Evolutionary conservation across 164 flowering plant species (phyloP).

Genomic region (Hamamelis virginiana): DNA sequence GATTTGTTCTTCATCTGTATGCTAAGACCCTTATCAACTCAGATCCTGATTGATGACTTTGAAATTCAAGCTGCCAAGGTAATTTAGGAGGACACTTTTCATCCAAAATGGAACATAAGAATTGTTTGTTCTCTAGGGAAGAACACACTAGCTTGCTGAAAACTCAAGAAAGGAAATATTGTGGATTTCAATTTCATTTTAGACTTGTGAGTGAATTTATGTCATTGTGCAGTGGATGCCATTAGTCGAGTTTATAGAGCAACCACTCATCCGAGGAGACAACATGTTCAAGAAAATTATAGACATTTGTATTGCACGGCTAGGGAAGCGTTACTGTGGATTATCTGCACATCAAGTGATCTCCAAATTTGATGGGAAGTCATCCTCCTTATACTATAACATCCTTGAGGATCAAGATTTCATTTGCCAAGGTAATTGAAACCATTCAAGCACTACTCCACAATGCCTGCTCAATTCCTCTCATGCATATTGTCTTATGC

Average conservation of each 20-base stretch:
- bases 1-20: slow-evolving; percentile 88
- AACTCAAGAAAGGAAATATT: no score
- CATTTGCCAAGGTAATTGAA: slow-evolving; percentile 41
- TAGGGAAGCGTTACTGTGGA: slow-evolving; percentile 69
- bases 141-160: no score
- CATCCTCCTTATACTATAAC: slow-evolving; percentile 73
- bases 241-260: slow-evolving; percentile 66
- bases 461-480: not conserved
- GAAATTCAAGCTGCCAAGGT: slow-evolving; percentile 93
- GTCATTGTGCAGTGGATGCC: slow-evolving; percentile 82
- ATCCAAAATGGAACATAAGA: no score
- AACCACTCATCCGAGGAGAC: slow-evolving; percentile 60
- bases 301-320: slow-evolving; percentile 68
- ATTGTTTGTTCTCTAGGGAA: no score
- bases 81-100: not conserved
- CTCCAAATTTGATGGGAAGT: slow-evolving; percentile 71
- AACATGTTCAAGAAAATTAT: slow-evolving; percentile 73
- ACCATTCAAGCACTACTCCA: not conserved
- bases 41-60: slow-evolving; percentile 58
- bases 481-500: not conserved
- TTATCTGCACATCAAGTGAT: slow-evolving; percentile 48
- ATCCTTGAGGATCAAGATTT: slow-evolving; percentile 38
- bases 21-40: slow-evolving; percentile 62
- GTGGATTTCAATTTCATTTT: no score
- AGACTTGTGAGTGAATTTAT: not conserved